Base-by-base conservation (phyloP, 352 stramenopile species). In the Globisporangium abappressorium region DNA sequence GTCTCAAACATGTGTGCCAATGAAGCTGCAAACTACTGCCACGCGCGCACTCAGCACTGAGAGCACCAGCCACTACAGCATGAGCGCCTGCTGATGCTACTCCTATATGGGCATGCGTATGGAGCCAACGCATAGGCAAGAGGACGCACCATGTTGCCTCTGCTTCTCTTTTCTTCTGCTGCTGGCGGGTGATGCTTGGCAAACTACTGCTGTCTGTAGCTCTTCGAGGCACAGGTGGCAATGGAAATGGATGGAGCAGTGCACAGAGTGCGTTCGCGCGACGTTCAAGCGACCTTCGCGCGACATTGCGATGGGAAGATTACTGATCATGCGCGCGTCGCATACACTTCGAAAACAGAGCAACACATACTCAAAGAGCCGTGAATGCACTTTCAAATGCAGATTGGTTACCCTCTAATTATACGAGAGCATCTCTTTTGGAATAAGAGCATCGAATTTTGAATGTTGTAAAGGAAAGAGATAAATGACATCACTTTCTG, bases 231-330 rank as follows among this genome's bases (percentile, higher is more conserved):
- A 7, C 18, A 60, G 28, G 36, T 20, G 18, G 18, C 0, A 47
- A 20, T 51, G 43, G 18, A 51, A 60, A 60, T 60, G 55, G 55
- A 60, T 60, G 55, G 55, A 60, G 55, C 55, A n/a, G 55, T 60
- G 18, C 43, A 34, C 28, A 46, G 43, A 46, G 28, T 46, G 55
- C 15, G 38, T 22, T 60, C 28, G 30, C 6, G 22, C 55, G 55
- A 60, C 55, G 38, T 22, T 60, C 28, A 20, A 2, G 22, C 55
- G 55, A 60, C 55, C 55, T 60, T 60, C 55, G 55, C 55, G 30
- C 55, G n/a, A 60, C 55, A 46, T 18, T 28, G 1, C 2, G 5
- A 1, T 1, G 3, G 20, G 3, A 4, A 5, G 55, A 60, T 60
- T 60, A 60, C 55, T 60, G 30, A 60, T 60, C 55, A 60, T 51